Evolutionary conservation across 495 filamentous ascomycete species (phyloP).

Genomic region (Penicillium nucicola): DNA sequence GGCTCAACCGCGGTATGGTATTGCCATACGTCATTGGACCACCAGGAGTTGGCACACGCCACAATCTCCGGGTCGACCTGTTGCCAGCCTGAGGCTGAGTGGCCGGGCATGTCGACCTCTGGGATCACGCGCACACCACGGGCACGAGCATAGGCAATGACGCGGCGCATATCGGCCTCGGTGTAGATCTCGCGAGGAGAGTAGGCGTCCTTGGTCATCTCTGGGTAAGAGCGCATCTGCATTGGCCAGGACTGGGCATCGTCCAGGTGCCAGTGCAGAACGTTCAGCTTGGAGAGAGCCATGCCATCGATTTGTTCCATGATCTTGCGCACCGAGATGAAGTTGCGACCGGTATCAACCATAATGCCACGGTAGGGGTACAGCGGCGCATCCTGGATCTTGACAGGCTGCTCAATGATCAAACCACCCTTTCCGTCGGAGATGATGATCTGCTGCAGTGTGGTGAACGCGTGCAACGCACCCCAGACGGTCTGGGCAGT

Average conservation of each 20-base stretch:
- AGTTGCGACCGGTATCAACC: slow-evolving; percentile 50
- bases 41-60: slow-evolving; percentile 52
- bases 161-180: slow-evolving; percentile 34
- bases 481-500: slow-evolving; percentile 50
- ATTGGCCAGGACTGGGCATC: slow-evolving; percentile 52
- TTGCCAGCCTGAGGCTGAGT: slow-evolving; percentile 51
- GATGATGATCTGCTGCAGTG: slow-evolving; percentile 52
- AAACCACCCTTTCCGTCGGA: slow-evolving; percentile 42
- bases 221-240: slow-evolving; percentile 45
- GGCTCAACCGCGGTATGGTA: slow-evolving; percentile 55
- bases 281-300: slow-evolving; percentile 51
- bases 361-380: slow-evolving; percentile 52
- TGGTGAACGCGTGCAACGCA: slow-evolving; percentile 59
- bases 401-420: slow-evolving; percentile 48
- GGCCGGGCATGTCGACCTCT: slow-evolving; percentile 53
- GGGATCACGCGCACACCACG: slow-evolving; percentile 49
- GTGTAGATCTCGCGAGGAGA: slow-evolving; percentile 44
- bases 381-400: slow-evolving; percentile 44
- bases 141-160: slow-evolving; percentile 44
- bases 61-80: slow-evolving; percentile 51
- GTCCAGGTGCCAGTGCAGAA: slow-evolving; percentile 51
- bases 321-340: slow-evolving; percentile 46
- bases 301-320: slow-evolving; percentile 51
- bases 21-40: slow-evolving; percentile 52
- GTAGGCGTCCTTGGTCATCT: slow-evolving; percentile 55